Evolutionary conservation across 140 eudicot species (phyloP), one percentile per base, ranked within the genome.

Genomic region (Ambrosia hybrid): DNA sequence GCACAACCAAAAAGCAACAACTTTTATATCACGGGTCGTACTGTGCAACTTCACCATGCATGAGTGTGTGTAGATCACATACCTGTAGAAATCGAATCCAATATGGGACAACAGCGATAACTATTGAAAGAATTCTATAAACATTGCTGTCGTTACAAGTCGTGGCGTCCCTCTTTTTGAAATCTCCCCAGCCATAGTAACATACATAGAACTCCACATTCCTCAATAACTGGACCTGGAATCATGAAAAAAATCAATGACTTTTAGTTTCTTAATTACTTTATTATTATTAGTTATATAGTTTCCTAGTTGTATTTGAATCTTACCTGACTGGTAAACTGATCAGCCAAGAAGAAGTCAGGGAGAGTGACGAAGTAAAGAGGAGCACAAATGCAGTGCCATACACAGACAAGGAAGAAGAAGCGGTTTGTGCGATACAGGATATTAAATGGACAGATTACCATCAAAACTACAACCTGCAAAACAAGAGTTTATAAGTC

Each of bases 271-370:
- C 60, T 65, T 70, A 52, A 36, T 68, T 5, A n/a, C 13, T 48
- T 48, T 9, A 36, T 3, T 53, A 46, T 21, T 36, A 65, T 57
- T 2, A 9, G 64, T 62, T n/a, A 51, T 9, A n/a, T 64, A 55
- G 45, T 1, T 52, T 65, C 0, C 0, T 0, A 0, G 38, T 46
- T 72, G 55, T 43, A 4, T 64, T 13, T 48, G 3, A 1, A 9
- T 67, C 67, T 65, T 73, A 85, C 95, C 89, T 88, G 95, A 81
- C 95, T 85, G 17, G 91, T 85, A 16, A 89, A 67, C 81, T 89
- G 96, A 73, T 86, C 96, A 30, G 87, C 92, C 79, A 89, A 78
- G 81, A 86, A 86, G 81, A 86, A 84, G 70, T 89, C 96, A n/a
- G 88, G 81, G 64, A 89, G 87, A 14, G 88, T 89, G 67, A 86